Conservation (phyloP, 78 protist species). For the Monosiga brevicollis region DNA sequence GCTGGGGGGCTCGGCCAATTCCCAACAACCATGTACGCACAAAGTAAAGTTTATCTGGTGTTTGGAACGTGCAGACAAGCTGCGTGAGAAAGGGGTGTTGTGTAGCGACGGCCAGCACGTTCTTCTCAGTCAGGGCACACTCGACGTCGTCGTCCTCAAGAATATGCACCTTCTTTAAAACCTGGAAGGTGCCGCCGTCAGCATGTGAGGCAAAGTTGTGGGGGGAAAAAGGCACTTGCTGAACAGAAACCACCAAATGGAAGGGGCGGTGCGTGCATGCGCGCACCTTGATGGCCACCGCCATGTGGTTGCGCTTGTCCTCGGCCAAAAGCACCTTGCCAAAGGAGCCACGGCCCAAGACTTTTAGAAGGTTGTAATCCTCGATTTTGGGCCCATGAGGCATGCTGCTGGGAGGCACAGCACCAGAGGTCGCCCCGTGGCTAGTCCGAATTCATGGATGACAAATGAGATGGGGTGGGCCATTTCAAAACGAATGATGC, state of each 20-base stretch:
- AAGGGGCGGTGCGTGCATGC: not conserved
- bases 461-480: no score
- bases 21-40: no score
- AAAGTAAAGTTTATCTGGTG: slow-evolving; percentile 14
- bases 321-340: slow-evolving; percentile 42
- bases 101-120: slow-evolving; percentile 10
- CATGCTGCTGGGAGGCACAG: no score
- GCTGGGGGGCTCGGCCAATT: no score
- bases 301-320: not conserved
- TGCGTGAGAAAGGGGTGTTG: slow-evolving; percentile 66
- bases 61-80: slow-evolving; percentile 53
- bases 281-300: slow-evolving; percentile 5
- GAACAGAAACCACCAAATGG: no score
- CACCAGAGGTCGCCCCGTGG: no score
- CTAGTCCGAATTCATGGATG: no score
- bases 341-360: slow-evolving; percentile 51
- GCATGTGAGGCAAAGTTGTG: not conserved
- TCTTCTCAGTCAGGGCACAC: slow-evolving; percentile 10
- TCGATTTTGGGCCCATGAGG: no score
- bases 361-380: slow-evolving; percentile 34
- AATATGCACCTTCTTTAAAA: slow-evolving; percentile 18
- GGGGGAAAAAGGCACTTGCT: not conserved
- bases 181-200: not conserved
- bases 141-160: slow-evolving; percentile 21
- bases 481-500: no score